A percentile compares a stretch with the other conserved stretches of the same genome.
phyloP scores from a whole-genome alignment of 306 rosid species.

The Datisca glomerata region DNA sequence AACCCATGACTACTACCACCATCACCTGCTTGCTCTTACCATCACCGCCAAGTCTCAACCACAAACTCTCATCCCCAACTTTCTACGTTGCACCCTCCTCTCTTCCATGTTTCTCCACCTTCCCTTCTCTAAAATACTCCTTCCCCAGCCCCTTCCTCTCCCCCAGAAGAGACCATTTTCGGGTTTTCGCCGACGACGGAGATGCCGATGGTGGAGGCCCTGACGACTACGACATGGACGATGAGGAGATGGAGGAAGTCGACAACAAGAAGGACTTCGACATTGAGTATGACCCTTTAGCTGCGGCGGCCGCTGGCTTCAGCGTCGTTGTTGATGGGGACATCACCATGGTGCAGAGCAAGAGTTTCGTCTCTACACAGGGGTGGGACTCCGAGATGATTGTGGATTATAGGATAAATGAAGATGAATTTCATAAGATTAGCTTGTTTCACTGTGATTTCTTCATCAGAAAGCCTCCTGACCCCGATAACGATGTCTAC shows the following conservation, averaged over 20 bases:
- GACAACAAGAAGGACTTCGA: constrained; percentile 91
- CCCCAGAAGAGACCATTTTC: constrained; percentile 27
- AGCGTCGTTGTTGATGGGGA: constrained; percentile 25
- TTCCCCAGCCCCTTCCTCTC: constrained; percentile 6
- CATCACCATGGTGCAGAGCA: constrained; percentile 47
- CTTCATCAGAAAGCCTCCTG: constrained; percentile 82
- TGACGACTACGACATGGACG: constrained; percentile 83
- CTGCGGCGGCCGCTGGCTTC: constrained; percentile 12
- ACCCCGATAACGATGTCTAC: constrained; percentile 71
- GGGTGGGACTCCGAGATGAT: constrained; percentile 79
- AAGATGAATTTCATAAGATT: constrained; percentile 86
- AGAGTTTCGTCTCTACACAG: constrained; percentile 54
- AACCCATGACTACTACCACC: neutral
- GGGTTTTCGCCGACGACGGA: constrained; percentile 52
- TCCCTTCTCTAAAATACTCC: constrained; percentile 20
- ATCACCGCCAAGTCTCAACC: constrained; percentile 1
- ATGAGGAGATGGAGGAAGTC: constrained; percentile 70
- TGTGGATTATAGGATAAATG: constrained; percentile 77
- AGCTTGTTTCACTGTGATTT: constrained; percentile 69
- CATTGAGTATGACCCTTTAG: constrained; percentile 64
- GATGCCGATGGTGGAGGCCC: constrained; percentile 48
- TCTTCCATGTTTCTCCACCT: constrained; percentile 8
- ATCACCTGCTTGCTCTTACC: neutral
- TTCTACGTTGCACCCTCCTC: constrained; percentile 3
- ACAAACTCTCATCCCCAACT: too few relatives aligned